phyloP scores from a whole-genome alignment of 148 eudicot genomes.

The Camellia lanceoleosa region DNA sequence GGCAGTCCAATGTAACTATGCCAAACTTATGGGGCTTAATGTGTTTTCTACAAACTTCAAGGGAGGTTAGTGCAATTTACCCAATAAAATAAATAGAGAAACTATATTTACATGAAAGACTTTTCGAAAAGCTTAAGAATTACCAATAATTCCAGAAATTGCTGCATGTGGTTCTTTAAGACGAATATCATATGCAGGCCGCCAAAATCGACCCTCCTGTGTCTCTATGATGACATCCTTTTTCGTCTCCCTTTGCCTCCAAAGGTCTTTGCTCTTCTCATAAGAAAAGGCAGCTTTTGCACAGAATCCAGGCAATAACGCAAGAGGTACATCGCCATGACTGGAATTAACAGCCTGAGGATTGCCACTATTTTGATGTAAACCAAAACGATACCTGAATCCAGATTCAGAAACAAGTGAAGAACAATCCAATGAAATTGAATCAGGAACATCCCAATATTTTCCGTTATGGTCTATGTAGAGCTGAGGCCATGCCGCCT shows the following conservation, averaged over 20 bases:
- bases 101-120: background rate
- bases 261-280: slow-evolving; percentile 67
- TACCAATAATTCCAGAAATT: slow-evolving; percentile 75
- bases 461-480: slow-evolving; percentile 66
- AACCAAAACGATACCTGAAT: slow-evolving; percentile 66
- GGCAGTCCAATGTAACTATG: no score
- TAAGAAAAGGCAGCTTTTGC: slow-evolving; percentile 80
- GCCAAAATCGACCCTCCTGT: slow-evolving; percentile 34
- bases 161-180: slow-evolving; percentile 80
- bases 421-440: slow-evolving; percentile 66
- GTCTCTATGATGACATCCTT: slow-evolving; percentile 49
- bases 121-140: background rate
- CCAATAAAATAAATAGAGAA: background rate
- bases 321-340: slow-evolving; percentile 47
- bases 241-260: slow-evolving; percentile 71
- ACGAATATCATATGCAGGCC: slow-evolving; percentile 71
- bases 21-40: no score
- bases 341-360: slow-evolving; percentile 46
- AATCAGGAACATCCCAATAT: slow-evolving; percentile 87
- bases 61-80: no score
- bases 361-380: slow-evolving; percentile 63
- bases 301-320: slow-evolving; percentile 66
- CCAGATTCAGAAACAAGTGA: slow-evolving; percentile 71
- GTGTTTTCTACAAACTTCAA: no score
- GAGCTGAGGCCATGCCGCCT: slow-evolving; percentile 88